Evolutionary conservation across 2,329 filamentous ascomycete genomes (phyloP).

Genomic region (Fusarium cicatricum): DNA sequence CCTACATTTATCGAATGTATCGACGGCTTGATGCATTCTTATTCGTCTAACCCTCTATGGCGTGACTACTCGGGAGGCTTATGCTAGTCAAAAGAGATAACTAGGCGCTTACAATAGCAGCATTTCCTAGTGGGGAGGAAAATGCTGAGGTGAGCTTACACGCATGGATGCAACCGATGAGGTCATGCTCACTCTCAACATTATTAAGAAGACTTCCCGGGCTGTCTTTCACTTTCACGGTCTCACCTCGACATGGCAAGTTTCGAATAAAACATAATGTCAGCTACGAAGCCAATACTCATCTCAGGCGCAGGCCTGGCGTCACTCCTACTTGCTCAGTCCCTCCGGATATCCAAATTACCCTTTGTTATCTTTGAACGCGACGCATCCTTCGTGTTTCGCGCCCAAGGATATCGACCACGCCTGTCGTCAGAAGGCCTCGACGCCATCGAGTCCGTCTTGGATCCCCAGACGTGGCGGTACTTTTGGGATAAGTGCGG

Average conservation of each 20-base stretch:
- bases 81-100: no score
- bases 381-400: conserved; percentile 58
- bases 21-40: no score
- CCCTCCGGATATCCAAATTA: conserved; percentile 52
- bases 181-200: not conserved
- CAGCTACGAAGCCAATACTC: conserved; percentile 47
- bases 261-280: conserved; percentile 18
- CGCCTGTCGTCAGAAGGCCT: conserved; percentile 65
- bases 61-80: no score
- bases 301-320: conserved; percentile 56
- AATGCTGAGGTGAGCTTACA: no score
- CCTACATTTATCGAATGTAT: no score
- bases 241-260: not conserved
- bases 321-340: conserved; percentile 55
- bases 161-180: not conserved
- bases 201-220: no score
- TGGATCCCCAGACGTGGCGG: conserved; percentile 56
- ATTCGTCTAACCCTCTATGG: no score
- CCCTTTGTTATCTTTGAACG: conserved; percentile 66
- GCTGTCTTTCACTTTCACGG: no score
- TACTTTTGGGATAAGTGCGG: conserved; percentile 67
- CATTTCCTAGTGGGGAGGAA: no score
- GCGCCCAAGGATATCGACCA: conserved; percentile 69
- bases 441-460: conserved; percentile 67
- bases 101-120: no score